These are phyloP conservation scores for Emergomyces pasteurianus DNA, from an alignment of 2,329 filamentous ascomycete species.

Conservation along the genomic window DNA sequence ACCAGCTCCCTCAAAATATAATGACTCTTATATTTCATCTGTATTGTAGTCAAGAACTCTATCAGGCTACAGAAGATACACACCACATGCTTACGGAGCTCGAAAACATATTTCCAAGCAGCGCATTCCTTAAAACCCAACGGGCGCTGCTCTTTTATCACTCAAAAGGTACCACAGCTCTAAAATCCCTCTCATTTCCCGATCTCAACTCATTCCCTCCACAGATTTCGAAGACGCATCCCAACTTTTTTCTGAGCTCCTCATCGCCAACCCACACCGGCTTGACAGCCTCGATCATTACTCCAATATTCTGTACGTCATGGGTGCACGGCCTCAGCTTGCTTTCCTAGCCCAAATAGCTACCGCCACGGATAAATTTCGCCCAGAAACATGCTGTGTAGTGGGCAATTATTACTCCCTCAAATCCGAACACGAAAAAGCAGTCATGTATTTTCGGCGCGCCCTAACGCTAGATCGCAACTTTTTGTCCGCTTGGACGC, in stretches of 20 bases:
- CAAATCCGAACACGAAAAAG: constrained; percentile 91
- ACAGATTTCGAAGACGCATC: constrained; percentile 52
- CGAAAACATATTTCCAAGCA: constrained; percentile 71
- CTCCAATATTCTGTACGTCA: constrained; percentile 93
- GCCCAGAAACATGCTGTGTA: constrained; percentile 91
- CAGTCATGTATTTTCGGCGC: constrained; percentile 92
- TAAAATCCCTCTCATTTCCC: background rate
- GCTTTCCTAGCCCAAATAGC: constrained; percentile 88
- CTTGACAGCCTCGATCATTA: constrained; percentile 91
- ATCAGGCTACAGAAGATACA: constrained; percentile 66
- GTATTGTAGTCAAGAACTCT: constrained; percentile 81
- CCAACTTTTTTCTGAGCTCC: constrained; percentile 54
- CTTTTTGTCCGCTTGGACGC: constrained; percentile 90
- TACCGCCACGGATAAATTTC: constrained; percentile 85
- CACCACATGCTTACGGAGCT: constrained; percentile 66
- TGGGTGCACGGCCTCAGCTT: constrained; percentile 75
- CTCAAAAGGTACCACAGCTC: constrained; percentile 46
- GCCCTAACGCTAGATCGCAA: constrained; percentile 80
- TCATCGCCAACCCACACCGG: constrained; percentile 53
- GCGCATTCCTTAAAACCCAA: constrained; percentile 82
- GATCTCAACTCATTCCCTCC: constrained; percentile 3
- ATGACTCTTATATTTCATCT: constrained; percentile 91
- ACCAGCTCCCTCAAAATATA: constrained; percentile 73
- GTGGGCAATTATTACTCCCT: constrained; percentile 96
- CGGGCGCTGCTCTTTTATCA: constrained; percentile 83